phyloP scores from a whole-genome alignment of 2,329 filamentous ascomycete genomes.

The Neocatenulostroma microsporum region DNA sequence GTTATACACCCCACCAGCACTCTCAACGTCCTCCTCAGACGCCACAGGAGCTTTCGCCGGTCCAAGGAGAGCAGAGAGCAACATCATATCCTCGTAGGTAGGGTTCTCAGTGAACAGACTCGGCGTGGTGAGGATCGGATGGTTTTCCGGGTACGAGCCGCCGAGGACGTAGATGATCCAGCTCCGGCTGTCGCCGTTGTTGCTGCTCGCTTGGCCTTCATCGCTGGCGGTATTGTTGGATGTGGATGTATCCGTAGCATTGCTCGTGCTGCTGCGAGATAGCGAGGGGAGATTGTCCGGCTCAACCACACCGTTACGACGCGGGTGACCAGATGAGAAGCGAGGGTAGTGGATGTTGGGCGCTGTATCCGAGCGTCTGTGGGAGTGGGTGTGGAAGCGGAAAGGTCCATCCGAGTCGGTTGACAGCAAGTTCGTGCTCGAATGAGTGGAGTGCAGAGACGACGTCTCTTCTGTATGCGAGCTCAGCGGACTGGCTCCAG shows the following conservation, averaged over 20 bases:
- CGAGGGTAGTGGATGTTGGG: conserved; percentile 38
- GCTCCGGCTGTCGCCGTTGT: conserved; percentile 52
- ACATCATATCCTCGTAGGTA: conserved; percentile 65
- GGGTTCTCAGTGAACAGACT: conserved; percentile 65
- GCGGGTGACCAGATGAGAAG: conserved; percentile 55
- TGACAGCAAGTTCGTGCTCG: conserved; percentile 23
- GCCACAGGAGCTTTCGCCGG: conserved; percentile 63
- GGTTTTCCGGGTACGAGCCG: conserved; percentile 61
- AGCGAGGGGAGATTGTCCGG: conserved; percentile 48
- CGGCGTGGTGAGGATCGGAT: conserved; percentile 61
- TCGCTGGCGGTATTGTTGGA: conserved; percentile 29
- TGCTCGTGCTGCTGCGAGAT: conserved; percentile 22
- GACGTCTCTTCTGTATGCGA: conserved; percentile 28
- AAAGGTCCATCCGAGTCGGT: conserved; percentile 17
- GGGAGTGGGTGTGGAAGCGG: conserved; percentile 18
- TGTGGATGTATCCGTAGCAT: conserved; percentile 24
- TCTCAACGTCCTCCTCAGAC: conserved; percentile 54
- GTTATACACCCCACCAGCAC: conserved; percentile 54
- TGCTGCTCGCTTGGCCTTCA: conserved; percentile 17
- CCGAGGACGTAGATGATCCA: conserved; percentile 68
- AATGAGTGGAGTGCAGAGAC: conserved; percentile 26
- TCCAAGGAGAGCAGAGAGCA: conserved; percentile 58
- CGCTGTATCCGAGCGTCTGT: conserved; percentile 28
- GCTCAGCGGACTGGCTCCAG: conserved; percentile 23
- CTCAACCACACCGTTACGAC: conserved; percentile 57